phyloP scores from a whole-genome alignment of 2,329 filamentous ascomycete genomes.

The Neodidymelliopsis sp. region DNA sequence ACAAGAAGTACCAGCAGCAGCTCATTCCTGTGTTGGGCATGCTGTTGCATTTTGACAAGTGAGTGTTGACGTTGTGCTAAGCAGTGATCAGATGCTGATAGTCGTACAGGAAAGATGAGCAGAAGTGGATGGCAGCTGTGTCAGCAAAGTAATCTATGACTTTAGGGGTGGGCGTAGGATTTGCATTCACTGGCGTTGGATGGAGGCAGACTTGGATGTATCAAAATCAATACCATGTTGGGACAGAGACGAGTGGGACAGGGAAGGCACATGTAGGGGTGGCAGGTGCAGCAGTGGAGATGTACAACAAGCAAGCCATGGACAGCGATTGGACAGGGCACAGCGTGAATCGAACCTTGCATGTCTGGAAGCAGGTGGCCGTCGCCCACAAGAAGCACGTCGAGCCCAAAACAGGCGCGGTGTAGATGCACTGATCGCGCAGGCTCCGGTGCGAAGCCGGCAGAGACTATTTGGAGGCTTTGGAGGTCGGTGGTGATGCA shows the following conservation, averaged over 20 bases:
- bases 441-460: slow-evolving; percentile 8
- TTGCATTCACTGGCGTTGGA: slow-evolving; percentile 15
- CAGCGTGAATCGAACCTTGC: not conserved
- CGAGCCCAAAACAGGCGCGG: slow-evolving; percentile 8
- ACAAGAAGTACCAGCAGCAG: slow-evolving; percentile 77
- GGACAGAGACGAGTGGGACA: not conserved
- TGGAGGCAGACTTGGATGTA: not conserved
- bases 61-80: slow-evolving; percentile 58
- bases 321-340: not conserved
- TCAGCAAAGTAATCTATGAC: slow-evolving; percentile 52
- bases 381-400: not conserved
- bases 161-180: slow-evolving; percentile 16
- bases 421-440: slow-evolving; percentile 8
- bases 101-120: slow-evolving; percentile 70
- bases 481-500: slow-evolving; percentile 12
- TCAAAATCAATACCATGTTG: not conserved
- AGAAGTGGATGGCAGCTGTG: slow-evolving; percentile 85
- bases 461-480: slow-evolving; percentile 1
- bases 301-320: slow-evolving; percentile 3
- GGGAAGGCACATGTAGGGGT: not conserved
- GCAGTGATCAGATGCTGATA: slow-evolving; percentile 26
- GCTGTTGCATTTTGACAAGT: slow-evolving; percentile 76
- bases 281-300: not conserved
- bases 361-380: not conserved
- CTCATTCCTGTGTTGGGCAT: slow-evolving; percentile 79